Evolutionary conservation across 441 rosid genomes (phyloP).

Genomic region (Adansonia grandidieri): DNA sequence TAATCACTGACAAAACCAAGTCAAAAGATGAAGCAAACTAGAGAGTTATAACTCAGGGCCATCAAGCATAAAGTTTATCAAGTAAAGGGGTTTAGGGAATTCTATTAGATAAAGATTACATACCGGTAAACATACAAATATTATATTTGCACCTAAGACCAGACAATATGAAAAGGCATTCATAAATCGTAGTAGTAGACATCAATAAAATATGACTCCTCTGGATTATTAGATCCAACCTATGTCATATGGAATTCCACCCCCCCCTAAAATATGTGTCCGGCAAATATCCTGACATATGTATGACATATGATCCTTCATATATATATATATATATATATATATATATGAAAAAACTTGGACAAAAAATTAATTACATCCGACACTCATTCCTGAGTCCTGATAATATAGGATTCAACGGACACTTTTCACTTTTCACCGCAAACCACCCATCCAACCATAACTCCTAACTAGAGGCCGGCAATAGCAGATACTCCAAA

Average conservation of each 20-base stretch:
- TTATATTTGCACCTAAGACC: background rate
- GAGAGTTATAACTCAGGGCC: background rate
- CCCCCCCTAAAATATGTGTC: too few relatives aligned
- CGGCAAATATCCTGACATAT: too few relatives aligned
- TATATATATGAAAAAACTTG: too few relatives aligned
- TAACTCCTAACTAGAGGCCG: background rate
- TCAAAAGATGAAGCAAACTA: background rate
- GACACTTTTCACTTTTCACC: background rate
- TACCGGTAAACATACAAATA: background rate
- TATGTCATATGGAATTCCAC: too few relatives aligned
- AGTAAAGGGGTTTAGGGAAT: background rate
- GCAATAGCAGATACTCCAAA: background rate
- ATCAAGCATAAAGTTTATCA: background rate
- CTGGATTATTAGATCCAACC: too few relatives aligned
- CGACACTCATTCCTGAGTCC: too few relatives aligned
- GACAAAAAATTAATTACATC: too few relatives aligned
- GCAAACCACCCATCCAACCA: background rate
- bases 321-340: too few relatives aligned
- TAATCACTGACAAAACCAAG: background rate
- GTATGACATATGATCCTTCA: too few relatives aligned
- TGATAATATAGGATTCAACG: too few relatives aligned
- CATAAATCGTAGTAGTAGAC: background rate
- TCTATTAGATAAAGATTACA: background rate
- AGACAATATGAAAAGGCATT: background rate
- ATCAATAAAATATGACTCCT: background rate